Conservation (phyloP, 352 stramenopile species). For the Stephanocyclus meneghinianus region DNA sequence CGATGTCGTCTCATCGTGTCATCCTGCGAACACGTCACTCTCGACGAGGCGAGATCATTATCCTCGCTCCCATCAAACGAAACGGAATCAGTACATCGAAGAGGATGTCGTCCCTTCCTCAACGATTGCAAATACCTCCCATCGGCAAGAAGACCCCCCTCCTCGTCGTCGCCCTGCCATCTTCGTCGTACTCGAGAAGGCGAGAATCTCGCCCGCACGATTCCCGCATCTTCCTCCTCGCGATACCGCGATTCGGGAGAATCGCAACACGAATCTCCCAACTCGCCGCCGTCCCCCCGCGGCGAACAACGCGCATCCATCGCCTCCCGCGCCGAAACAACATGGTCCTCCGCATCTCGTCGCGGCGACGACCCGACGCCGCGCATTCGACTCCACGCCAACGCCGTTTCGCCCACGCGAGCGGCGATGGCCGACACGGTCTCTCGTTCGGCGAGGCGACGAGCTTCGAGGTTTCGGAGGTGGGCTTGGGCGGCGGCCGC, state of each 20-base stretch:
- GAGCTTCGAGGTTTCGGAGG: slow-evolving; percentile 3
- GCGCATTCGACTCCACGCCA: slow-evolving; percentile 8
- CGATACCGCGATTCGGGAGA: neutral
- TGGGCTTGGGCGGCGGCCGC: neutral
- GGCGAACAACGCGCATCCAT: slow-evolving; percentile 19
- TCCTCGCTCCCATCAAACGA: slow-evolving; percentile 5
- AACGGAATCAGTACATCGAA: slow-evolving; percentile 14
- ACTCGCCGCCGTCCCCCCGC: neutral
- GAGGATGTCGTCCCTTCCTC: slow-evolving; percentile 14
- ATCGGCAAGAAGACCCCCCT: neutral
- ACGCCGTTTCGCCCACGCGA: slow-evolving; percentile 10
- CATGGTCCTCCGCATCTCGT: neutral
- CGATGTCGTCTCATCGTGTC: neutral
- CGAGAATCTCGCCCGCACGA: slow-evolving; percentile 37
- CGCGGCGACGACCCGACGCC: neutral
- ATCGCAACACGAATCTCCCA: slow-evolving; percentile 1
- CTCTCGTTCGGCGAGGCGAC: neutral
- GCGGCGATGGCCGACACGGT: neutral
- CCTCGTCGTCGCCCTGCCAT: slow-evolving; percentile 22
- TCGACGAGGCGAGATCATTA: neutral
- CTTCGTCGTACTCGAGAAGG: slow-evolving; percentile 18
- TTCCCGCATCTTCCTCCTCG: slow-evolving; percentile 12
- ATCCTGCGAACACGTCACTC: neutral
- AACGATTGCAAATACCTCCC: slow-evolving; percentile 9
- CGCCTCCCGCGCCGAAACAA: slow-evolving; percentile 20